Base-by-base conservation (phyloP, 805 yeast genomes). In the Isabelozyma rhagii region DNA sequence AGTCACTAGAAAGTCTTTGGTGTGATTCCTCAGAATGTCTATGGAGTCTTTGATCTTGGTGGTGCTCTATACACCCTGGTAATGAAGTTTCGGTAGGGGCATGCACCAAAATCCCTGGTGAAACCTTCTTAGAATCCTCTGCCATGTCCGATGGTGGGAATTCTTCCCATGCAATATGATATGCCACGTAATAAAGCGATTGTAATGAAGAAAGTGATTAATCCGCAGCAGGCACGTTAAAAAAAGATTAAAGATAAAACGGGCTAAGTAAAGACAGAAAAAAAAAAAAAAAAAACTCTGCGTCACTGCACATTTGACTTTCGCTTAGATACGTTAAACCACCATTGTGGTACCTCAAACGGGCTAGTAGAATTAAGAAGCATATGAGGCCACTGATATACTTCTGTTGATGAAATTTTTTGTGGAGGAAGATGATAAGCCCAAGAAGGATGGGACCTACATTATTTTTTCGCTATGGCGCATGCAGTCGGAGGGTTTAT, bases 71-170 rank as follows among this genome's bases (percentile, higher is more conserved):
- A 21, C 5, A 6, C 25, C 3, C 13, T 17, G 8, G 14, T 28
- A 44, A 15, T 10, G 42, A 39, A 9, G 42, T 39, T 11, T 38
- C 47, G 11, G 47, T 40, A 14, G 47, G 47, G 6, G 47, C 45
- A 28, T 43, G 45, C 36, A 43, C 45, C 9, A 43, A n/a, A 15
- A 43, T 38, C 15, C 45, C 51, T 47, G 55, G 56, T 52, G 36
- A 31, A 10, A 31, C 8, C 36, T 31, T 31, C n/a, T 31, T 31
- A 31, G 36, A 31, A 10, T 31, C 36, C 36, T 31, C n/a, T 5
- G 10, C 36, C 36, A 31, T 31, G 10, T 9, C n/a, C n/a, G n/a
- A 10, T 13, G 36, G 36, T 21, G 25, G 36, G 36, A 31, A 8
- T 9, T 31, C 1, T 31, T 31, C 36, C 36, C 36, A 31, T 31